Conservation (phyloP, 495 filamentous ascomycete species). For the Stereocaulon alpinum region DNA sequence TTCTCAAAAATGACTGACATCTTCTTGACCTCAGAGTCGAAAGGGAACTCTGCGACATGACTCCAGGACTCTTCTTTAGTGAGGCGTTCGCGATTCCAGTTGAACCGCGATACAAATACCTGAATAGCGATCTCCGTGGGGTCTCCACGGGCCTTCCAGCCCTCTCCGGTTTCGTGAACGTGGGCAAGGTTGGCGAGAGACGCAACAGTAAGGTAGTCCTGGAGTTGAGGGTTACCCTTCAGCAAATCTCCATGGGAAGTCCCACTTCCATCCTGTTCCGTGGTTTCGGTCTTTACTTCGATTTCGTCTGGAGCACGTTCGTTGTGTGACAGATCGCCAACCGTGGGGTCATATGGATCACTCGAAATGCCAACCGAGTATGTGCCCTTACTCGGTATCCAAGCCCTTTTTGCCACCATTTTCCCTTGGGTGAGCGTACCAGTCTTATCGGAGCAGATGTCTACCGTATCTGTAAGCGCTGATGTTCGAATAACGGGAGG, state of each 20-base stretch:
- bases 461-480: conserved; percentile 21
- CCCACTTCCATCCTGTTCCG: background rate
- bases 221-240: conserved; percentile 39
- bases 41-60: conserved; percentile 65
- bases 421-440: conserved; percentile 72
- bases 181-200: conserved; percentile 70
- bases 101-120: conserved; percentile 63
- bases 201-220: conserved; percentile 56
- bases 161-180: conserved; percentile 44
- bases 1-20: conserved; percentile 67
- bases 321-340: conserved; percentile 37
- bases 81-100: conserved; percentile 45
- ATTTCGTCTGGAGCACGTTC: conserved; percentile 28
- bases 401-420: conserved; percentile 70
- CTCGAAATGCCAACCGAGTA: conserved; percentile 44
- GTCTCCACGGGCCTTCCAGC: conserved; percentile 69
- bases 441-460: conserved; percentile 85
- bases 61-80: conserved; percentile 43
- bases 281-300: conserved; percentile 20
- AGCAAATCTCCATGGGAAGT: background rate
- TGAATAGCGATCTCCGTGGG: conserved; percentile 79
- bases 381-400: conserved; percentile 50
- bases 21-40: conserved; percentile 71
- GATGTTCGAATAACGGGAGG: too few relatives aligned
- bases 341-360: conserved; percentile 48